Base-by-base conservation (phyloP, 495 filamentous ascomycete genomes). In the Penicillium bialowiezense region DNA sequence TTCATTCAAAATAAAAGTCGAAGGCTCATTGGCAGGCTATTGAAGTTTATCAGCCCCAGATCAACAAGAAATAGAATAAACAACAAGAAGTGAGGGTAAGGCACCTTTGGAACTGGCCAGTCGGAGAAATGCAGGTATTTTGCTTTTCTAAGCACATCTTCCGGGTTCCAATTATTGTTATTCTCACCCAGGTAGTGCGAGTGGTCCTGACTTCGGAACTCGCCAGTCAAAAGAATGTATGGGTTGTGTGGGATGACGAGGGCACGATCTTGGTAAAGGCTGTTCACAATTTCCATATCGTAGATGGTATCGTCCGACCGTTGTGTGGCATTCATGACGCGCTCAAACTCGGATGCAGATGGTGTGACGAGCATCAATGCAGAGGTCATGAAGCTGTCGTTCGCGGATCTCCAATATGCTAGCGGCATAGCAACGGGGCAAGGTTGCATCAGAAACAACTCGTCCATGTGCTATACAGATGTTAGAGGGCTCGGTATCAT, bases 41-140 rank as follows among this genome's bases (percentile, higher is more conserved):
- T 10, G n/a, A n/a, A n/a, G n/a, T n/a, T n/a, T n/a, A n/a, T n/a
- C n/a, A n/a, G n/a, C n/a, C n/a, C n/a, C n/a, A n/a, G n/a, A n/a
- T n/a, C n/a, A n/a, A n/a, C n/a, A n/a, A n/a, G n/a, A n/a, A n/a
- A n/a, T n/a, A n/a, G n/a, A n/a, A n/a, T n/a, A n/a, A n/a, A n/a
- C n/a, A n/a, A n/a, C n/a, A n/a, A n/a, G 21, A 14, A 41, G 13
- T 12, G n/a, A 3, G 23, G 3, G 4, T n/a, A 7, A 28, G 7
- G 12, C 49, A 55, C 56, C 68, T 88, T 88, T 10, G 84, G 83
- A 23, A 86, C 53, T 3, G 86, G 85, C 77, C 80, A 85, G 57
- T 89, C 86, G 13, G 74, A 80, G 58, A 90, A 89, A 65, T 87
- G 85, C 1, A 89, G 62, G 24, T 82, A 76, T 56, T 83, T 88